Base-by-base conservation (phyloP, 192 early-diverging fungal genomes). In the Endogone sp. region DNA sequence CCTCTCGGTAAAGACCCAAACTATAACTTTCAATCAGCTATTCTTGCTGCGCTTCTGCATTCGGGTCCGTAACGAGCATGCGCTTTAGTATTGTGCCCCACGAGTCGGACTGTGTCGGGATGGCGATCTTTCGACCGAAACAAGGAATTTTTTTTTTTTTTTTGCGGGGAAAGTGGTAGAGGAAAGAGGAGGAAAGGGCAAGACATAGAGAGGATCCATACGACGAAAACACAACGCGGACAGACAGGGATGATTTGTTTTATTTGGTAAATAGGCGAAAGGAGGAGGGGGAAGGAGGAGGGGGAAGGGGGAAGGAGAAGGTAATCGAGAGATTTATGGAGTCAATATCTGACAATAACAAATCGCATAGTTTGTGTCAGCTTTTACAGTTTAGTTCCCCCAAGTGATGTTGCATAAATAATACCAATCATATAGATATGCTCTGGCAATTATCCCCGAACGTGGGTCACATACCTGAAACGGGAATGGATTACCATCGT, bases 61-160 rank as follows among this genome's bases (percentile, higher is more conserved):
- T 71, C 0, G 75, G 73, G 11, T 80, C 76, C 2, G 77, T 81
- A 27, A 79, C 82, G 26, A 84, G 60, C 60, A 87, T 74, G 4
- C 79, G 75, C 30, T 85, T 87, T 63, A 87, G 77, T 79, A 87
- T 84, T 21, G 84, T 72, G 23, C 76, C 76, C 86, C 86, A 87
- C 0, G 84, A 77, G 58, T 87, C 86, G 31, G 71, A 55, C 30
- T 74, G 68, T 11, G 78, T 56, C 3, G 80, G 79, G 23, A 85
- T 81, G n/a, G 79, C 81, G 71, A 87, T 81, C 81, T 86, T 70
- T 13, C 3, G 2, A 2, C 13, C 13, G 24, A 3, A 22, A 28
- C 26, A 16, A 13, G n/a, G n/a, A n/a, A n/a, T n/a, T n/a, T n/a
- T n/a, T n/a, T 22, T 37, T 60, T 64, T 2, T 64, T 25, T 64